These are phyloP conservation scores for Triticum timopheevii DNA, from an alignment of 176 grass and related monocot genomes.

Conservation along the genomic window DNA sequence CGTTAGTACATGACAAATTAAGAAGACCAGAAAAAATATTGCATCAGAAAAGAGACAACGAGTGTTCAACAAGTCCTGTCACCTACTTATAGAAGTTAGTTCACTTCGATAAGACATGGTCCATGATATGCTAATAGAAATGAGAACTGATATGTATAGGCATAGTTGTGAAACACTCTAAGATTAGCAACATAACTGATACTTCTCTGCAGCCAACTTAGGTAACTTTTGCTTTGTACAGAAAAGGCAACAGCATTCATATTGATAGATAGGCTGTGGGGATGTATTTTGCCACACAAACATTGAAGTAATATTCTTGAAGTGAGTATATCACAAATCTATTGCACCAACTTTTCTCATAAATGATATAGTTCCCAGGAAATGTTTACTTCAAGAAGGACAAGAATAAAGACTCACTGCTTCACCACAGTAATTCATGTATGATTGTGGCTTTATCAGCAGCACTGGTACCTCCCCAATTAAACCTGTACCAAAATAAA, in stretches of 20 bases:
- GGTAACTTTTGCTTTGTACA: constrained; percentile 14
- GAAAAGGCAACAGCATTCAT: background rate
- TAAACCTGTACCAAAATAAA: constrained; percentile 66
- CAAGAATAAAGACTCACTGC: constrained; percentile 54
- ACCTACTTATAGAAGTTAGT: constrained; percentile 6
- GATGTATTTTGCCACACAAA: background rate
- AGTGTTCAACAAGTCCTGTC: background rate
- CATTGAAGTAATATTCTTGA: background rate
- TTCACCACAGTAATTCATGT: constrained; percentile 95
- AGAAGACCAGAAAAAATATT: background rate
- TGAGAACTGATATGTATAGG: background rate
- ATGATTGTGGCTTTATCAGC: constrained; percentile 87
- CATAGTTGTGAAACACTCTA: background rate
- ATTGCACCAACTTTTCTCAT: constrained; percentile 2
- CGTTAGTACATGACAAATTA: constrained; percentile 9
- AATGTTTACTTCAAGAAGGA: constrained; percentile 18
- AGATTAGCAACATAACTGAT: background rate
- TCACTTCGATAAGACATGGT: constrained; percentile 9
- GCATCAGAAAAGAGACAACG: constrained; percentile 13
- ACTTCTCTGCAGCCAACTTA: background rate
- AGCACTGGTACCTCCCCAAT: constrained; percentile 84
- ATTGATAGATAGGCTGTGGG: background rate
- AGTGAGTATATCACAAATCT: background rate
- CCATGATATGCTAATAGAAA: background rate
- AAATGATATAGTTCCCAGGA: constrained; percentile 1